Conservation (phyloP, 345 rosid species). For the Anastatica hierochuntica region DNA sequence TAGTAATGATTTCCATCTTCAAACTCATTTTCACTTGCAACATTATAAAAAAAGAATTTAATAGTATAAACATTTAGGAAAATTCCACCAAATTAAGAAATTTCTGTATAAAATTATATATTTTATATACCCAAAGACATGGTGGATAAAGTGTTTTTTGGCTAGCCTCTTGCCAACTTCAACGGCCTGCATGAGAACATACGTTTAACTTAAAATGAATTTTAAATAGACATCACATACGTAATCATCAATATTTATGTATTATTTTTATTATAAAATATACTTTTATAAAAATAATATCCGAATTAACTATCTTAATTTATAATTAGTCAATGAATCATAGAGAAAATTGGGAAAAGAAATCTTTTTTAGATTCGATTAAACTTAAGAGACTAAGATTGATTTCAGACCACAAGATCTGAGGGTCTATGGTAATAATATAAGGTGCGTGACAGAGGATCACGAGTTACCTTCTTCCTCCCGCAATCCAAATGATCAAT, state of each 20-base stretch:
- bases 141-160: slow-evolving; percentile 74
- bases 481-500: slow-evolving; percentile 58
- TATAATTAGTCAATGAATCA: not conserved
- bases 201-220: not conserved
- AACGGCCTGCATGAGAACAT: slow-evolving; percentile 40
- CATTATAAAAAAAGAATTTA: too few relatives aligned
- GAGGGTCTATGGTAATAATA: not conserved
- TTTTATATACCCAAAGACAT: slow-evolving; percentile 65
- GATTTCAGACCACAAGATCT: not conserved
- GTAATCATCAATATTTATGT: not conserved
- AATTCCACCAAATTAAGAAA: too few relatives aligned
- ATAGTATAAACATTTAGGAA: not conserved
- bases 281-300: too few relatives aligned
- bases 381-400: too few relatives aligned
- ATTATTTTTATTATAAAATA: too few relatives aligned
- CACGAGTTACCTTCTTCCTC: slow-evolving; percentile 46
- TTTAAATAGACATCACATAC: not conserved
- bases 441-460: slow-evolving; percentile 13
- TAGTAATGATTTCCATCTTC: slow-evolving; percentile 76
- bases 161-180: slow-evolving; percentile 66
- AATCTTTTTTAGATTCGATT: not conserved
- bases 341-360: not conserved
- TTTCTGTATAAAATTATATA: not conserved
- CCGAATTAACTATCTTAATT: too few relatives aligned
- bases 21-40: slow-evolving; percentile 59